These are phyloP conservation scores for Thermothelomyces thermophilus DNA, from an alignment of 2,329 filamentous ascomycete species.

Conservation along the genomic window DNA sequence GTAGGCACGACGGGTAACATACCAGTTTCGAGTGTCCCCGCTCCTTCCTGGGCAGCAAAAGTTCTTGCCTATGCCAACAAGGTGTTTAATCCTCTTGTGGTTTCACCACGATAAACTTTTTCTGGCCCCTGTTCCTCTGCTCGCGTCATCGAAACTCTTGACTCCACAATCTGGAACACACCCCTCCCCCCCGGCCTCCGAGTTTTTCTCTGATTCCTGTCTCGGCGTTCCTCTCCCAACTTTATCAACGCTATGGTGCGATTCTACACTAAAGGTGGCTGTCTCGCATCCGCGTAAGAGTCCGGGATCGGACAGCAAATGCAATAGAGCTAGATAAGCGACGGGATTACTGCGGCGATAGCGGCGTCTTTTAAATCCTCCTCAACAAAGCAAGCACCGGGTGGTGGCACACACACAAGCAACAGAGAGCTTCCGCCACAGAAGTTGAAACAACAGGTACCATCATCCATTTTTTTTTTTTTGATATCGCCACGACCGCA, in stretches of 20 bases:
- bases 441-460: constrained; percentile 7
- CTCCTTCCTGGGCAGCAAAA: background rate
- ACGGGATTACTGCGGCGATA: background rate
- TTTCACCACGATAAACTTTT: constrained; percentile 10
- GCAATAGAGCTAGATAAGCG: background rate
- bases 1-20: too few species aligned
- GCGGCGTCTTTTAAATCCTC: background rate
- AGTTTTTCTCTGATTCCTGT: background rate
- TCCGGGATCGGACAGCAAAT: background rate
- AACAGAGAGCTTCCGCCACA: too few species aligned
- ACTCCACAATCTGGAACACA: background rate
- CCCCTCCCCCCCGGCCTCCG: background rate
- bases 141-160: constrained; percentile 5
- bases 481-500: constrained; percentile 10
- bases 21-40: background rate
- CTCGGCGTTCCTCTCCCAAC: background rate
- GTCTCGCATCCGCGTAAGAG: background rate
- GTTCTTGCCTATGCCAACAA: background rate
- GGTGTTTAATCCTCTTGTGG: constrained; percentile 4
- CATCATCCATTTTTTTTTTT: constrained; percentile 4
- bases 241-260: background rate
- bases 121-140: background rate
- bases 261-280: background rate
- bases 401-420: too few species aligned
- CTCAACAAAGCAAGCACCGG: too few species aligned